A percentile compares a stretch with the other conserved stretches of the same genome.
Conservation (phyloP, 805 yeast species). For the Debaryomyces prosopidis region DNA sequence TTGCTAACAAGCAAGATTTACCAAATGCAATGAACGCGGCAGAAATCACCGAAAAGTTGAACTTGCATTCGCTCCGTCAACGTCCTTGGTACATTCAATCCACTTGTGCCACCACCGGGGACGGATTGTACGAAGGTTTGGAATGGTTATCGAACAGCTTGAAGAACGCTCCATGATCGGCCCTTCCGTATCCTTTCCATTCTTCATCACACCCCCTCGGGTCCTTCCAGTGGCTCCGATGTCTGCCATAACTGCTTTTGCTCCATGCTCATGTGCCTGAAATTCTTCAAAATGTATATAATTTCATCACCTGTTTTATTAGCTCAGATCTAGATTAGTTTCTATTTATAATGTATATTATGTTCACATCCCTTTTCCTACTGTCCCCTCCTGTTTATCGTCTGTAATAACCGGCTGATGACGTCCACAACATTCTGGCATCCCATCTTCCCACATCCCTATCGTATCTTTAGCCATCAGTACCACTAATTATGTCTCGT, state of each 20-base stretch:
- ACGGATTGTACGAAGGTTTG: slow-evolving; percentile 96
- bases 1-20: slow-evolving; percentile 98
- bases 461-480: too few relatives aligned
- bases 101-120: slow-evolving; percentile 99
- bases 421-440: too few relatives aligned
- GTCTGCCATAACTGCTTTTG: too few relatives aligned
- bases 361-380: too few relatives aligned
- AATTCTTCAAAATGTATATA: too few relatives aligned
- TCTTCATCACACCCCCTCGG: background rate
- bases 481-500: too few relatives aligned
- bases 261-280: too few relatives aligned
- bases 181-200: background rate
- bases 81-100: slow-evolving; percentile 99
- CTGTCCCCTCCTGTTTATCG: too few relatives aligned
- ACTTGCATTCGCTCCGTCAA: slow-evolving; percentile 95
- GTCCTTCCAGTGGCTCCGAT: background rate
- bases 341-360: slow-evolving; percentile 1
- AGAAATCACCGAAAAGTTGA: slow-evolving; percentile 95
- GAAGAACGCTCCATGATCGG: slow-evolving; percentile 47
- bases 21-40: slow-evolving; percentile 99
- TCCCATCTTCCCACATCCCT: too few relatives aligned
- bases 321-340: background rate
- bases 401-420: too few relatives aligned
- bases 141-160: slow-evolving; percentile 94
- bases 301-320: background rate